A percentile compares a stretch with the other conserved stretches of the same genome.
Evolutionary conservation across 306 rosid species (phyloP).

Genomic region (Ormosia semicastrata): DNA sequence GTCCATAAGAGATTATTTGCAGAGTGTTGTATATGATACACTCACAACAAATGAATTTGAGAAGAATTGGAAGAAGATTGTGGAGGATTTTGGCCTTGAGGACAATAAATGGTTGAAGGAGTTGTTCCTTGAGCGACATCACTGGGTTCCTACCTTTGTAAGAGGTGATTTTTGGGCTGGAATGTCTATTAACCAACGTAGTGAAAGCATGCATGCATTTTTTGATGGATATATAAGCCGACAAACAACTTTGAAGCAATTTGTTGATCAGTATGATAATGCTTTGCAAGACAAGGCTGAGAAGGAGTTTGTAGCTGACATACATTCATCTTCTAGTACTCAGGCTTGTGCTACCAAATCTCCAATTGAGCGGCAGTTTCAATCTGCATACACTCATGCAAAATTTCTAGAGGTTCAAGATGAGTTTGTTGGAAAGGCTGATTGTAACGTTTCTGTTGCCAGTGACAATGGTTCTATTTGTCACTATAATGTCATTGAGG

Average conservation of each 20-base stretch:
- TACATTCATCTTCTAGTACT: slow-evolving; percentile 25
- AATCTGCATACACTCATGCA: slow-evolving; percentile 22
- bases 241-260: slow-evolving; percentile 35
- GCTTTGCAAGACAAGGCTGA: slow-evolving; percentile 34
- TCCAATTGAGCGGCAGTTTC: slow-evolving; percentile 29
- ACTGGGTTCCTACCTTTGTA: background rate
- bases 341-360: slow-evolving; percentile 29
- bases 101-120: background rate
- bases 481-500: slow-evolving; percentile 30
- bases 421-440: slow-evolving; percentile 37
- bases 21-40: background rate
- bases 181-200: background rate
- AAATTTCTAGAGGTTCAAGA: slow-evolving; percentile 32
- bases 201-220: background rate
- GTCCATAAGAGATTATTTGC: background rate
- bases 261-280: slow-evolving; percentile 29
- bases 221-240: slow-evolving; percentile 24
- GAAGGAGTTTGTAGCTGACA: slow-evolving; percentile 30
- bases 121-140: background rate
- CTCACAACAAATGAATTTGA: background rate
- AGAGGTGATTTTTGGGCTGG: background rate
- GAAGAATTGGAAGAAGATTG: background rate
- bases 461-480: slow-evolving; percentile 17
- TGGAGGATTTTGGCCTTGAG: background rate
- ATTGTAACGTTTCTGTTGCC: slow-evolving; percentile 23